A percentile compares a stretch with the other conserved stretches of the same genome.
These are phyloP conservation scores for Cyberlindnera euphorbiae DNA, from an alignment of 805 yeast genomes.

Conservation along the genomic window DNA sequence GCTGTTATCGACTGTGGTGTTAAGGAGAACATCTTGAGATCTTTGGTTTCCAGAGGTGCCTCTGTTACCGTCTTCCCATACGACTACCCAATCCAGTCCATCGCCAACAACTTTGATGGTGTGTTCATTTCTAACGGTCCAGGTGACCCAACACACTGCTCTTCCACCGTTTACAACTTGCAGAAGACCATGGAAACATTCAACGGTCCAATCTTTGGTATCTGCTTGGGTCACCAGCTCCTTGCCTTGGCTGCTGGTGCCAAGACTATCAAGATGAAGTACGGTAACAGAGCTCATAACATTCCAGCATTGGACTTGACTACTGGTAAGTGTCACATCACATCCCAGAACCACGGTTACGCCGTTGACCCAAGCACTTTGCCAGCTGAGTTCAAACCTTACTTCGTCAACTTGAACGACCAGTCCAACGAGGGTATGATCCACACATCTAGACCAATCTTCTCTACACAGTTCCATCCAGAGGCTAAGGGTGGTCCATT, in stretches of 20 bases:
- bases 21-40: constrained; percentile 93
- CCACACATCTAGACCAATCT: constrained; percentile 81
- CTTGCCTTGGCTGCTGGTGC: constrained; percentile 95
- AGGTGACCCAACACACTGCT: constrained; percentile 94
- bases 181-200: constrained; percentile 59
- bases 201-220: constrained; percentile 90
- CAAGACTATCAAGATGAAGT: constrained; percentile 84
- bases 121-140: constrained; percentile 94
- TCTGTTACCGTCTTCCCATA: constrained; percentile 95
- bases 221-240: constrained; percentile 96
- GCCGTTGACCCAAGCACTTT: constrained; percentile 86
- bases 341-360: constrained; percentile 98
- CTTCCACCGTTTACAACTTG: constrained; percentile 69
- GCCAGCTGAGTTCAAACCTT: constrained; percentile 74
- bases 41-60: constrained; percentile 92
- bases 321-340: constrained; percentile 93
- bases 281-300: constrained; percentile 98
- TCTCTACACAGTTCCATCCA: constrained; percentile 98
- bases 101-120: constrained; percentile 92
- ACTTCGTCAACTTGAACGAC: constrained; percentile 90
- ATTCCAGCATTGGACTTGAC: constrained; percentile 90
- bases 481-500: constrained; percentile 99
- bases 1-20: constrained; percentile 98
- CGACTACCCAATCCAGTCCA: constrained; percentile 86
- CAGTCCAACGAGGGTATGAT: constrained; percentile 97